Base-by-base conservation (phyloP, 2,329 filamentous ascomycete genomes). In the Leptoxyphium fumago region DNA sequence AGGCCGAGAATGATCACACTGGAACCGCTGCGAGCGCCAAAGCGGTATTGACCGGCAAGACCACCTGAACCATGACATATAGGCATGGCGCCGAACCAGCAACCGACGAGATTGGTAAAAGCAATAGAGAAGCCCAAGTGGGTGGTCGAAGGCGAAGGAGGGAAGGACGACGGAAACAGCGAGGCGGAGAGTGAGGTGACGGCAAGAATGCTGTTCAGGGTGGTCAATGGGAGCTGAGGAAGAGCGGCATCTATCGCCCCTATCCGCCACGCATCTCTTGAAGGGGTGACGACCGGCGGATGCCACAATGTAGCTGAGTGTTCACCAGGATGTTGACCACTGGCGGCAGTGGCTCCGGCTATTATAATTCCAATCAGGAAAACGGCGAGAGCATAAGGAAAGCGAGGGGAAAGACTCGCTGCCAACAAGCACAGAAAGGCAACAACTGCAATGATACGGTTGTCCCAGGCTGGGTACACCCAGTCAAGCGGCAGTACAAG, bases 41-140 rank as follows among this genome's bases (percentile, higher is more conserved):
- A 96, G 4, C 86, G 78, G 61, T 86, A 85, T 60, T 96, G 89
- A 0, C 83, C 91, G 5, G 91, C 91, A 0, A 96, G 69, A 0
- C 89, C 89, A 2, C 89, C 89, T 1, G 86, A 86, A 5, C 89
- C 89, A 59, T 96, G 91, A 58, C 91, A 96, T 3, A 91, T 79
- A 2, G 89, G 91, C 91, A 95, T 96, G 5, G 82, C 83, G 40
- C 88, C 88, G 55, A 94, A 93, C 84, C 85, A 94, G 55, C 84
- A 88, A 13, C 83, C 82, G 1, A 82, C 61, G 2, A 95, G 67
- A 59, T 96, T 96, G 77, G 94, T 93, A 2, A 70, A 55, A 0
- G 81, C 80, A 3, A 96, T 84, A 44, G 85, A 94, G 47, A 88
- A 61, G 1, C 88, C 89, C 28, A 96, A 70, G 1, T 78, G 71